phyloP scores from a whole-genome alignment of 2,329 filamentous ascomycete species.

The Fusarium chuoi region DNA sequence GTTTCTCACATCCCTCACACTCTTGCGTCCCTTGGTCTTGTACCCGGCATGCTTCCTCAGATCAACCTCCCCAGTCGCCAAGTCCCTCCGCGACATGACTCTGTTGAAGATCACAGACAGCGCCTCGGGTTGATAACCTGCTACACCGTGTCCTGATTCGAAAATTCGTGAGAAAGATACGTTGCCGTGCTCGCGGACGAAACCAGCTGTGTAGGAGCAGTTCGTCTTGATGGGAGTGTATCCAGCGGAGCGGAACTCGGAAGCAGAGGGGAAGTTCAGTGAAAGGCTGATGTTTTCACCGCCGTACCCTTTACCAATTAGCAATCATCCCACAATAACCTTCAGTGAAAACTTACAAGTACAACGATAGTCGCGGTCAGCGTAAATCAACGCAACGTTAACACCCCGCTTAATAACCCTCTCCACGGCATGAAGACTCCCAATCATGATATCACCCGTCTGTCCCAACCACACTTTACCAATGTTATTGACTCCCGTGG shows the following conservation, averaged over 20 bases:
- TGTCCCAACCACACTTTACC: constrained; percentile 64
- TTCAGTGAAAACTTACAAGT: constrained; percentile 58
- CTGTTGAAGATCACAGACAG: constrained; percentile 66
- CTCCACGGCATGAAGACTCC: constrained; percentile 56
- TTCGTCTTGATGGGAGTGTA: constrained; percentile 77
- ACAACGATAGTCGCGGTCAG: constrained; percentile 68
- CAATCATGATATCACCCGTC: constrained; percentile 65
- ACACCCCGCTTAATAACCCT: constrained; percentile 68
- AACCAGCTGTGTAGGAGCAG: constrained; percentile 72
- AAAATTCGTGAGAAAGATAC: constrained; percentile 73
- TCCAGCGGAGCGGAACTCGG: constrained; percentile 69
- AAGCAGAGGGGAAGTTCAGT: constrained; percentile 63
- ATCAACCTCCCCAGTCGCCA: constrained; percentile 62
- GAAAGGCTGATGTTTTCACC: constrained; percentile 70
- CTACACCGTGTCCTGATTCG: constrained; percentile 69
- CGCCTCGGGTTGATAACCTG: constrained; percentile 66
- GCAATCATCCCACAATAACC: accelerated
- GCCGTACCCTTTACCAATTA: constrained; percentile 53
- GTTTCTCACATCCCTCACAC: constrained; percentile 64
- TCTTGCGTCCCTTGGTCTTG: constrained; percentile 54
- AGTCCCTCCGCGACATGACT: constrained; percentile 62
- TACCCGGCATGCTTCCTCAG: constrained; percentile 51
- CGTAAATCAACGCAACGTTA: constrained; percentile 75
- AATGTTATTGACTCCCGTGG: constrained; percentile 52
- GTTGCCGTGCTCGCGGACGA: constrained; percentile 79